These are phyloP conservation scores for Lumnitzera racemosa DNA, from an alignment of 345 rosid species.

Conservation along the genomic window DNA sequence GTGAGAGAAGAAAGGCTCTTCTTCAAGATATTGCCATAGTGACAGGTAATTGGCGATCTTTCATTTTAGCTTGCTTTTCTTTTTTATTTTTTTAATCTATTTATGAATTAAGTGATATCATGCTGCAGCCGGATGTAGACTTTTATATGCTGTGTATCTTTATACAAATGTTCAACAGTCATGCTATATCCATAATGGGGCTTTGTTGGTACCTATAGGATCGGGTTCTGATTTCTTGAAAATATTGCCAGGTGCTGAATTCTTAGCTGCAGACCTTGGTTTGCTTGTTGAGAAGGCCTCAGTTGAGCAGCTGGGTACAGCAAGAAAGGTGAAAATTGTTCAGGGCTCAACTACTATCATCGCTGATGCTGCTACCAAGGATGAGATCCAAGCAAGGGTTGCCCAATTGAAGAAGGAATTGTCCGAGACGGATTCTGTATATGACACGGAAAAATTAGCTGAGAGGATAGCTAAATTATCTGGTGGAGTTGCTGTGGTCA, in stretches of 20 bases:
- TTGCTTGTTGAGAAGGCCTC: slow-evolving; percentile 63
- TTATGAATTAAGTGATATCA: too few relatives aligned
- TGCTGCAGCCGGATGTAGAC: too few relatives aligned
- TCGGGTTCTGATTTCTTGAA: slow-evolving; percentile 1
- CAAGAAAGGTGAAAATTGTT: slow-evolving; percentile 70
- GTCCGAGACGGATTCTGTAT: slow-evolving; percentile 82
- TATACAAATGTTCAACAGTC: background rate
- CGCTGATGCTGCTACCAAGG: slow-evolving; percentile 94
- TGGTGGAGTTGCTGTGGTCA: slow-evolving; percentile 95
- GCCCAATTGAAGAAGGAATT: slow-evolving; percentile 82
- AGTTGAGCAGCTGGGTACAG: slow-evolving; percentile 81
- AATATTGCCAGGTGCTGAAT: slow-evolving; percentile 68
- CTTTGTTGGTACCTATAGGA: background rate
- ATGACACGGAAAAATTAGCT: slow-evolving; percentile 82
- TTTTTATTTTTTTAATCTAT: background rate
- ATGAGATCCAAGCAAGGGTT: slow-evolving; percentile 75
- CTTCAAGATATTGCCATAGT: slow-evolving; percentile 93
- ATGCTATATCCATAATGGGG: background rate
- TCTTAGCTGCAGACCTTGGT: slow-evolving; percentile 79
- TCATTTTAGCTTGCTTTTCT: background rate
- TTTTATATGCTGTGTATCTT: too few relatives aligned
- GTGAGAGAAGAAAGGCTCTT: slow-evolving; percentile 95
- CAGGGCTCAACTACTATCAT: slow-evolving; percentile 84
- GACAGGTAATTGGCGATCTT: slow-evolving; percentile 42
- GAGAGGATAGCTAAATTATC: slow-evolving; percentile 95